Conservation (phyloP, 192 early-diverging fungal species). For the Glomus cerebriforme region DNA sequence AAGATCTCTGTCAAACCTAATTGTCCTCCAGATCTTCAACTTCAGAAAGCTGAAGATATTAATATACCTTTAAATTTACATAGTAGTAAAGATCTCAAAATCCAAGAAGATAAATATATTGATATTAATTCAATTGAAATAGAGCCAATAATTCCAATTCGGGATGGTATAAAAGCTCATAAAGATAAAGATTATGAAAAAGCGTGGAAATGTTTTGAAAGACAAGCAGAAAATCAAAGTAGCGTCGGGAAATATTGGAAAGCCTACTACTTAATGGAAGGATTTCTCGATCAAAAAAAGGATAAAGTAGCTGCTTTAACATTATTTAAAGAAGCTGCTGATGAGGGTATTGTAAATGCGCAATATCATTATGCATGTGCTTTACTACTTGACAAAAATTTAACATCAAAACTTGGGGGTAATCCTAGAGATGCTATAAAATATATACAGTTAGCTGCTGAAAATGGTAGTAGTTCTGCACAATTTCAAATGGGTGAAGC, state of each 20-base stretch:
- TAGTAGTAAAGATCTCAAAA: neutral
- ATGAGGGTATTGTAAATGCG: neutral
- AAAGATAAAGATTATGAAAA: neutral
- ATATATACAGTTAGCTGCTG: too few species aligned
- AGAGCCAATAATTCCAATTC: neutral
- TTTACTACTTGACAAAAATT: neutral
- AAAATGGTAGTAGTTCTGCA: too few species aligned
- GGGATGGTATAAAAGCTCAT: constrained; percentile 17
- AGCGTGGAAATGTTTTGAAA: constrained; percentile 5
- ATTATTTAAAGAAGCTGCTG: constrained; percentile 7
- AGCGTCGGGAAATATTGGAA: neutral
- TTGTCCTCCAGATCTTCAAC: neutral
- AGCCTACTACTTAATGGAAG: neutral
- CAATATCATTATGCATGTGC: neutral
- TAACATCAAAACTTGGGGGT: too few species aligned
- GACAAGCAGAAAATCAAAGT: neutral
- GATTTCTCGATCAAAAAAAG: neutral
- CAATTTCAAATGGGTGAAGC: too few species aligned
- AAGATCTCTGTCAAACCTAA: neutral
- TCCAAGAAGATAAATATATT: neutral
- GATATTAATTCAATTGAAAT: neutral
- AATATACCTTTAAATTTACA: too few species aligned
- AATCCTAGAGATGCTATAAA: too few species aligned
- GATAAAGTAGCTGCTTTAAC: neutral
- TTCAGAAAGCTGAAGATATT: neutral